Conservation (phyloP, 2,329 filamentous ascomycete genomes). For the Sporothrix pseudoabietina region DNA sequence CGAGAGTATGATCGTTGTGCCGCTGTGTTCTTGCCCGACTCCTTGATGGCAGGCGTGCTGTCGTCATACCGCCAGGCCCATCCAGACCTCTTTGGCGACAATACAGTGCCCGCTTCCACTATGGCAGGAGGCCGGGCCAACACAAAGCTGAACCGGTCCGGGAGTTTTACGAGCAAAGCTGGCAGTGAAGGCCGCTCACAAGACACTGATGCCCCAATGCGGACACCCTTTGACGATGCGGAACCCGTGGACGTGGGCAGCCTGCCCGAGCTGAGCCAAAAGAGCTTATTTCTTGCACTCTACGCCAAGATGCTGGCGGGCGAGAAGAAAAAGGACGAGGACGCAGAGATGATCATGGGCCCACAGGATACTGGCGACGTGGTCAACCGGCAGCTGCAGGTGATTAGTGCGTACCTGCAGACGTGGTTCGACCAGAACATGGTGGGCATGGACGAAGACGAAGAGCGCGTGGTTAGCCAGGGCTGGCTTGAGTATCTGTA, state of each 20-base stretch:
- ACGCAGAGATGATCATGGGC: conserved; percentile 95
- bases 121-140: background rate
- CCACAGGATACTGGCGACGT: conserved; percentile 85
- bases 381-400: conserved; percentile 79
- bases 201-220: background rate
- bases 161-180: background rate
- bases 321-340: conserved; percentile 94
- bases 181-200: background rate
- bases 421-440: conserved; percentile 73
- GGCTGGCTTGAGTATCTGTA: conserved; percentile 97
- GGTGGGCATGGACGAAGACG: conserved; percentile 52
- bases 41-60: conserved; percentile 69
- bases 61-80: conserved; percentile 49
- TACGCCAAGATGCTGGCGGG: conserved; percentile 93
- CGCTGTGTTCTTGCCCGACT: conserved; percentile 81
- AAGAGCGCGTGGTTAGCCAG: conserved; percentile 66
- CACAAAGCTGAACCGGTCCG: background rate
- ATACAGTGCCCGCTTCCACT: conserved; percentile 25
- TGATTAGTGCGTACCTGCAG: conserved; percentile 74
- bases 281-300: conserved; percentile 85
- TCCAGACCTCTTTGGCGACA: conserved; percentile 36
- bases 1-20: conserved; percentile 93
- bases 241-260: conserved; percentile 33
- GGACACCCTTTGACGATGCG: conserved; percentile 25
- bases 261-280: conserved; percentile 73